Base-by-base conservation (phyloP, 257 asterid genomes). In the Paraleonurus japonicus region DNA sequence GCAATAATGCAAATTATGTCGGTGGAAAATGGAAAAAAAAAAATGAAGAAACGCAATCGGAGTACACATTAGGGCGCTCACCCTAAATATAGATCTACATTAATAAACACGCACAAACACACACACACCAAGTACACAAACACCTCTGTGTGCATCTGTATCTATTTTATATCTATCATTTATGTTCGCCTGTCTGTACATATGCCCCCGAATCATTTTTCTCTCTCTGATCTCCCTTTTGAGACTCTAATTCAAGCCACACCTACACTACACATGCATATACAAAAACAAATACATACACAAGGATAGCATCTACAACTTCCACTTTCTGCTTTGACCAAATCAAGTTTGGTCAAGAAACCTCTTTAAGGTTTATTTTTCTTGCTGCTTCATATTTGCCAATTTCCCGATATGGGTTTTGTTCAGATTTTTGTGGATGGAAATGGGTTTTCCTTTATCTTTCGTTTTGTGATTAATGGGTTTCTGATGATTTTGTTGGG, bases 271-370 rank as follows among this genome's bases (percentile, higher is more conserved):
- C 75, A 43, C 79, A 74, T 76, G 77, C 70, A 66, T 69, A 62
- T 70, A 57, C 55, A 30, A 28, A 48, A 45, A 68, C 72, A 76
- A 70, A 69, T 73, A 77, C 77, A 75, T 27, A 51, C 33, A 53
- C 71, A 75, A 68, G 76, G 76, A 73, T 71, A 77, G 78, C 78
- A 69, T 77, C 80, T 70, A 53, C 79, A 73, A 32, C 83, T 79
- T 41, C 33, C 70, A 48, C 74, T 63, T 71, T 64, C 72, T 74
- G 81, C 83, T 81, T 77, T 79, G 85, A 81, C 81, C 83, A 71
- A 81, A 68, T 79, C 84, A 72, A 72, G 76, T 59, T 54, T 16
- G 68, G 82, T 82, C 86, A 77, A 75, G 69, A 75, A 72, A 51
- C 72, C 78, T 50, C 77, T 80, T 84, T 63, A 75, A 71, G 83